Base-by-base conservation (phyloP, 352 stramenopile genomes). In the Pythium dissotocum region DNA sequence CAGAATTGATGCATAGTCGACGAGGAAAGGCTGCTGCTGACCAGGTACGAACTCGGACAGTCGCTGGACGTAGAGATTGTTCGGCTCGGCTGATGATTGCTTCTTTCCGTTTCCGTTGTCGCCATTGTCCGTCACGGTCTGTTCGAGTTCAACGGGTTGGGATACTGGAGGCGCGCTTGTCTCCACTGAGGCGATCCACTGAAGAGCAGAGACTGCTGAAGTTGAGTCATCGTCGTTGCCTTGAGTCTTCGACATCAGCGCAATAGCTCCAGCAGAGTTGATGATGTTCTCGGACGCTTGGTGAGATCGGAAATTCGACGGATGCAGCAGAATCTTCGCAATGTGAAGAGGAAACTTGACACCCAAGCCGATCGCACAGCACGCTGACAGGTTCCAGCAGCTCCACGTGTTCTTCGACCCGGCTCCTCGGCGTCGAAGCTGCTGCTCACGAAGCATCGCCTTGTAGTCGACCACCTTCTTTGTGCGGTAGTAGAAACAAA, bases 381-480 rank as follows among this genome's bases (percentile, higher is more conserved):
- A 95, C 1, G 83, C 87, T 24, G 87, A 90, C 18, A 97, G 36
- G 30, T 92, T 93, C 89, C 88, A 97, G 63, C 88, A 96, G 42
- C 88, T 95, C 85, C 88, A 95, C 1, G 89, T 95, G 60, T 94
- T 94, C 68, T 97, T 97, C 14, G 88, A 91, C 26, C 87, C 82
- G 18, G 85, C 79, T 28, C 89, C 90, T 46, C 89, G 87, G 5
- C 91, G 82, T 35, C 88, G 78, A 33, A 96, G 75, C 65, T 96
- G 89, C 61, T 96, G 90, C 66, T 97, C 89, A 30, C 93, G 87
- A 16, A 98, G 72, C 38, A 98, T 61, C 4, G 86, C 87, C 67
- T 99, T 99, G 77, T 98, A 99, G 57, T 98, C 93, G 30, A 99
- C 86, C 14, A 94, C 93, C 68, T 99, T 98, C 74, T 99, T 99